Evolutionary conservation across 129 eudicot genomes (phyloP), one percentile per base, ranked within the genome.

Genomic region (Centrapalus pauciflorus): DNA sequence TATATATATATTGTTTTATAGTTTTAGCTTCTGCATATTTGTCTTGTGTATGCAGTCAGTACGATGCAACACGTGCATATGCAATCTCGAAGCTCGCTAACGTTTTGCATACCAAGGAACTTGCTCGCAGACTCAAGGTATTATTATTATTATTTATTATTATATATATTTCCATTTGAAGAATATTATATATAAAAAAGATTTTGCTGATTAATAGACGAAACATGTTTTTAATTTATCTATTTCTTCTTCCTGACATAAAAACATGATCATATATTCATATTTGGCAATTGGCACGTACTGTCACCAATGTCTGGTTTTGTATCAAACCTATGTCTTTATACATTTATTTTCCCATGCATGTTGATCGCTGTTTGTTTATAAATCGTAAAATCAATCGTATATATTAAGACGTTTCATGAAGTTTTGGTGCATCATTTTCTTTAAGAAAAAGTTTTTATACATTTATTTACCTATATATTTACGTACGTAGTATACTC

Each of bases 21-120:
- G 21, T 21, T 66, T 9, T 32, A 30, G 58, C 46, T 45, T 68
- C 45, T 51, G 70, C 29, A 49, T 43, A 71, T 40, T 49, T 67
- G 71, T 73, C 61, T 61, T 32, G 74, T 71, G 64, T 61, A 55
- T 61, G 57, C 78, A 85, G 91, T 73, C 35, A 80, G 66, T 88
- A 85, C 76, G 92, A 89, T 73, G 95, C 95, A 60, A 92, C 98
- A 83, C 95, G 98, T 83, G 98, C 98, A 34, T 92, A 92, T 74
- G 90, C 98, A 38, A 78, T 87, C 79, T 92, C 98, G 74, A 92
- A 92, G 85, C 87, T 92, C 29, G 98, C 98, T 59, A 92, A 87
- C 87, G 85, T 92, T 78, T 81, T 92, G 80, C 96, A 87, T 66
- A 88, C 98, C 85, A 85, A 83, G 87, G 98, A 85, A 70, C 96